Evolutionary conservation across 192 early-diverging fungal genomes (phyloP).

Genomic region (Entophlyctis luteolus): DNA sequence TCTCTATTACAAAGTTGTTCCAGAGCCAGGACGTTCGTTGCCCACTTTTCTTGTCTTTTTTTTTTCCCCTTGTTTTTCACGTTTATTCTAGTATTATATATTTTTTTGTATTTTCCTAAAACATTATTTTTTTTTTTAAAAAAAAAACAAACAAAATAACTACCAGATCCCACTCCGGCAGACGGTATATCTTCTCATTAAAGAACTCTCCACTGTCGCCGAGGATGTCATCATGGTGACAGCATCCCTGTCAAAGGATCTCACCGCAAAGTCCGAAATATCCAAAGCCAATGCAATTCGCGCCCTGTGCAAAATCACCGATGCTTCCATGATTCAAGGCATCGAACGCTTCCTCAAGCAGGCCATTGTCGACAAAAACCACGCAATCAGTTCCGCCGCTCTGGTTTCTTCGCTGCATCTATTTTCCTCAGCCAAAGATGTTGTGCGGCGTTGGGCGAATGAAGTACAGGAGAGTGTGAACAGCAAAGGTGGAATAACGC

Average conservation of each 20-base stretch:
- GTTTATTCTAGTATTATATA: too few species aligned
- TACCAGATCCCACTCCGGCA: slow-evolving; percentile 83
- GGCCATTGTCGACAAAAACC: slow-evolving; percentile 91
- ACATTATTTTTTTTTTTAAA: not conserved
- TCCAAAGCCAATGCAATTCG: slow-evolving; percentile 94
- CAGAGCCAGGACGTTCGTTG: slow-evolving; percentile 80
- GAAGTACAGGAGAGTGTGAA: slow-evolving; percentile 94
- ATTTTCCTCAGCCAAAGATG: slow-evolving; percentile 79
- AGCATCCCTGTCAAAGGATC: slow-evolving; percentile 90
- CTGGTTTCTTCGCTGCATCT: slow-evolving; percentile 88
- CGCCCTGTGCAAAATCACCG: slow-evolving; percentile 90
- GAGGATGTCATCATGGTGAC: slow-evolving; percentile 99
- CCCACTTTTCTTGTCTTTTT: not conserved
- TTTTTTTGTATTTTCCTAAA: not conserved
- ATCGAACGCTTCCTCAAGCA: slow-evolving; percentile 96
- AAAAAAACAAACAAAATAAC: not conserved
- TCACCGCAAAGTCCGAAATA: slow-evolving; percentile 89
- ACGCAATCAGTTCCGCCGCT: slow-evolving; percentile 83
- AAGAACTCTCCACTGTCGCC: slow-evolving; percentile 87
- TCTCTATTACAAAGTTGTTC: slow-evolving; percentile 96
- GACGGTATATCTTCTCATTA: slow-evolving; percentile 96
- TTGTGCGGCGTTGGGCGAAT: slow-evolving; percentile 93
- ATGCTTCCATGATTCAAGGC: slow-evolving; percentile 91
- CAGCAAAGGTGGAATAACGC: slow-evolving; percentile 85
- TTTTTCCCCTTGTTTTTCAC: not conserved